These are phyloP conservation scores for Rhizopogon salebrosus DNA, from an alignment of 768 basidiomycete genomes.

Conservation along the genomic window DNA sequence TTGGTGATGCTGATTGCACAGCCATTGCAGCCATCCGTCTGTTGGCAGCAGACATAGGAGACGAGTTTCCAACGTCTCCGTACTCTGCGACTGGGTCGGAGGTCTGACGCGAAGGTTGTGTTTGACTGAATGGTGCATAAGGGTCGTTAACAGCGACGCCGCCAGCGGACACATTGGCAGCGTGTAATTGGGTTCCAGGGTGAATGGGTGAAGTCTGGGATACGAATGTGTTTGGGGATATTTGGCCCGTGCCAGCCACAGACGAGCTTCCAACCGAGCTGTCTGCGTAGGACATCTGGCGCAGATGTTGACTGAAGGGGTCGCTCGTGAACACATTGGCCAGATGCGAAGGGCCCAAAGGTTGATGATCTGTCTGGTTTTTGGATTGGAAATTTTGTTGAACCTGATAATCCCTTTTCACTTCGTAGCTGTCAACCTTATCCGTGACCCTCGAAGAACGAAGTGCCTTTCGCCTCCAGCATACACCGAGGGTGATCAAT, in stretches of 20 bases:
- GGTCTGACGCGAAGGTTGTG: constrained; percentile 9
- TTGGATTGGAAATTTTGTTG: constrained; percentile 6
- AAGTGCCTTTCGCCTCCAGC: constrained; percentile 27
- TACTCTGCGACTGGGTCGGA: constrained; percentile 9
- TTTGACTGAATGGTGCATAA: neutral
- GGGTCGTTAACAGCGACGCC: neutral
- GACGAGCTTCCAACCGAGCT: constrained; percentile 24
- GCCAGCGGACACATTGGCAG: constrained; percentile 1
- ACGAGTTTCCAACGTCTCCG: constrained; percentile 14
- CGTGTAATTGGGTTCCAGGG: neutral
- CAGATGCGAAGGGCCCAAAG: neutral
- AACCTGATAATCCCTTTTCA: constrained; percentile 5
- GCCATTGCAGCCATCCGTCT: neutral
- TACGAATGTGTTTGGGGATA: constrained; percentile 27
- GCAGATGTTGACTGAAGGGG: constrained; percentile 8
- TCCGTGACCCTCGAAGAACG: constrained; percentile 30
- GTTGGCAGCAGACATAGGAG: constrained; percentile 21
- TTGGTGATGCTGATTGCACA: too few species aligned
- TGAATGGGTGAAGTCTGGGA: constrained; percentile 14
- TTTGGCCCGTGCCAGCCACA: constrained; percentile 29
- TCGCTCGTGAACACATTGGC: neutral
- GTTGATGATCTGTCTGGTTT: constrained; percentile 7
- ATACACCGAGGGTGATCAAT: constrained; percentile 44
- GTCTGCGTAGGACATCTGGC: constrained; percentile 12
- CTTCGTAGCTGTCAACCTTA: constrained; percentile 30